phyloP scores from a whole-genome alignment of 495 filamentous ascomycete genomes.

The Penicillium longicatenatum region DNA sequence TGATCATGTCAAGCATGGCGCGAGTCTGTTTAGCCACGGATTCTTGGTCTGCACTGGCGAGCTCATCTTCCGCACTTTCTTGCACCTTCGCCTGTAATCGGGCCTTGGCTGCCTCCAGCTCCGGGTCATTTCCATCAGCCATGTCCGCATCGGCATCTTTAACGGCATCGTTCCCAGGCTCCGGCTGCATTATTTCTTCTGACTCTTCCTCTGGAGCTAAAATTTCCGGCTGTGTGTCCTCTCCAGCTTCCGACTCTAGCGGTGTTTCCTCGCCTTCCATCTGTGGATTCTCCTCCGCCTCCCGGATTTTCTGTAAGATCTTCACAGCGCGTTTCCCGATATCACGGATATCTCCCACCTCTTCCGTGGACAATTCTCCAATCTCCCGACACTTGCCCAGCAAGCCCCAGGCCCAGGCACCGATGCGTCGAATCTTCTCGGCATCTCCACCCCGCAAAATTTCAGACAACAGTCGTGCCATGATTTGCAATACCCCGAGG shows the following conservation, averaged over 20 bases:
- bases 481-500: slow-evolving; percentile 49
- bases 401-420: slow-evolving; percentile 54
- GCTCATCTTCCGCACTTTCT: slow-evolving; percentile 15
- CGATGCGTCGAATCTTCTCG: slow-evolving; percentile 50
- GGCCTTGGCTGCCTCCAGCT: slow-evolving; percentile 60
- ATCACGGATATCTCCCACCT: slow-evolving; percentile 53
- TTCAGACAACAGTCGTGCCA: slow-evolving; percentile 46
- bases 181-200: slow-evolving; percentile 16
- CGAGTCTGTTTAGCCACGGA: slow-evolving; percentile 29
- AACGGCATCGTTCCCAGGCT: slow-evolving; percentile 13
- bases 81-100: slow-evolving; percentile 54
- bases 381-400: slow-evolving; percentile 51
- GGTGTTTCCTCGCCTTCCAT: slow-evolving; percentile 24
- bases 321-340: slow-evolving; percentile 50
- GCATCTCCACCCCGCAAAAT: slow-evolving; percentile 41
- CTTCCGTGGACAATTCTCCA: slow-evolving; percentile 49
- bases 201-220: slow-evolving; percentile 12
- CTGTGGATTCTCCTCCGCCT: slow-evolving; percentile 32
- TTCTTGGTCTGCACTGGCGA: slow-evolving; percentile 1
- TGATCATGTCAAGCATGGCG: slow-evolving; percentile 82
- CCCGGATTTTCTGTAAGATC: slow-evolving; percentile 47
- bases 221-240: slow-evolving; percentile 2
- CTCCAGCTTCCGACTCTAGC: slow-evolving; percentile 31
- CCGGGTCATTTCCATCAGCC: slow-evolving; percentile 26
- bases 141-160: slow-evolving; percentile 22